Base-by-base conservation (phyloP, 2,329 filamentous ascomycete genomes). In the Xylariaceae sp. region DNA sequence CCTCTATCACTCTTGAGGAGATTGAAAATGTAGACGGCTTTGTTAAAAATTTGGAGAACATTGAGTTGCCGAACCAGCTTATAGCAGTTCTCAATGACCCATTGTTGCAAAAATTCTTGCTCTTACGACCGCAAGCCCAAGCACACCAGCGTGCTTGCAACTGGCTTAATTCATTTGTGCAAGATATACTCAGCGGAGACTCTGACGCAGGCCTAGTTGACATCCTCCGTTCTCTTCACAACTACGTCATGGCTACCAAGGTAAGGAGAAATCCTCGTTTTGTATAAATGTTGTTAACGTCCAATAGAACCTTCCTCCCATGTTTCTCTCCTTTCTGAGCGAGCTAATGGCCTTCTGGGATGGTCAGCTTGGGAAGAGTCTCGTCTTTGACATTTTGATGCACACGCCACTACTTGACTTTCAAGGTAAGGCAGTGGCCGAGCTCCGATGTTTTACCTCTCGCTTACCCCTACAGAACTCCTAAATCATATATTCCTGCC, bases 1-100 rank as follows among this genome's bases (percentile, higher is more conserved):
- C 73, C 45, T 83, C 82, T 1, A 69, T 84, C 4, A 86, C 80
- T 3, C 66, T 94, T 5, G 88, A 94, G 60, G 89, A 94, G 59
- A 80, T 94, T 43, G 85, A 89, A 55, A 83, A 75, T 49, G 82
- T 82, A 11, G 72, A 80, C 20, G 74, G 80, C 40, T 84, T 95
- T 48, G 83, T 89, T 5, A 76, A 79, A 36, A 85, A 79, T 45
- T 66, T 95, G 7, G 88, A 94, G 55, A 86, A 77, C 54, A 82
- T 95, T 21, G 86, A 93, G 63, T 69, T 90, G 33, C 89, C 89
- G 0, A 90, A 86, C 52, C 89, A 95, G 64, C 73, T 94, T 2
- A 81, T 90, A 33, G 86, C 89, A 5, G 81, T 87, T 4, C 70
- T 94, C 12, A 79, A 78, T 2, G 86, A 94, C 58, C 85, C 85